Evolutionary conservation across 2,329 filamentous ascomycete genomes (phyloP).

Genomic region (Aspergillus amoenus): DNA sequence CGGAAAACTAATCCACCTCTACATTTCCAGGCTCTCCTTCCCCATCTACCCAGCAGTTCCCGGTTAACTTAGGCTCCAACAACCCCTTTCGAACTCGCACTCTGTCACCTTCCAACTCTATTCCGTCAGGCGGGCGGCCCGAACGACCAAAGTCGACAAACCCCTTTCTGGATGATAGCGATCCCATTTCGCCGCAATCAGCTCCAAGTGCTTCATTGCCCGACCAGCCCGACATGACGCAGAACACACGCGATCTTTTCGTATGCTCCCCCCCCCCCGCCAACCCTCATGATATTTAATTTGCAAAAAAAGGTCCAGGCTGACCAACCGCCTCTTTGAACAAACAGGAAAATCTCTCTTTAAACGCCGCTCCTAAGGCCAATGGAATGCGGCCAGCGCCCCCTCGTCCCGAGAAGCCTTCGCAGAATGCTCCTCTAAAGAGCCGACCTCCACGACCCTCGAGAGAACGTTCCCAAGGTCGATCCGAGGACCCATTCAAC

Average conservation of each 20-base stretch:
- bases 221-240: slow-evolving; percentile 40
- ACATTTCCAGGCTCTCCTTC: slow-evolving; percentile 17
- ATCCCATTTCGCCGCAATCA: slow-evolving; percentile 38
- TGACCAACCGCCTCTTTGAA: background rate
- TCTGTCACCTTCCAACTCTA: slow-evolving; percentile 37
- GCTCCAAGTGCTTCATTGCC: slow-evolving; percentile 30
- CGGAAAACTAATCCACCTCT: slow-evolving; percentile 7
- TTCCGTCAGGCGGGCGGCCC: slow-evolving; percentile 29
- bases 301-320: background rate
- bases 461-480: slow-evolving; percentile 25
- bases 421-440: slow-evolving; percentile 21
- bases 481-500: slow-evolving; percentile 41
- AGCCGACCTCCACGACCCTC: slow-evolving; percentile 26
- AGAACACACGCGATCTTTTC: slow-evolving; percentile 58
- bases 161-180: slow-evolving; percentile 58
- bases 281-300: background rate
- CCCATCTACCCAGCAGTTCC: slow-evolving; percentile 31
- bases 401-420: slow-evolving; percentile 34
- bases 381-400: slow-evolving; percentile 38
- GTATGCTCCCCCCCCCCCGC: slow-evolving; percentile 53
- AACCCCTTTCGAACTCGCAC: slow-evolving; percentile 53
- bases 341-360: slow-evolving; percentile 39
- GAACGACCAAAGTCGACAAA: slow-evolving; percentile 59
- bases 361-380: slow-evolving; percentile 34
- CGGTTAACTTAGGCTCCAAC: slow-evolving; percentile 45